A percentile compares a stretch with the other conserved stretches of the same genome.
Evolutionary conservation across 1,139 yeast species (phyloP).

Genomic region (Pichia sp.): DNA sequence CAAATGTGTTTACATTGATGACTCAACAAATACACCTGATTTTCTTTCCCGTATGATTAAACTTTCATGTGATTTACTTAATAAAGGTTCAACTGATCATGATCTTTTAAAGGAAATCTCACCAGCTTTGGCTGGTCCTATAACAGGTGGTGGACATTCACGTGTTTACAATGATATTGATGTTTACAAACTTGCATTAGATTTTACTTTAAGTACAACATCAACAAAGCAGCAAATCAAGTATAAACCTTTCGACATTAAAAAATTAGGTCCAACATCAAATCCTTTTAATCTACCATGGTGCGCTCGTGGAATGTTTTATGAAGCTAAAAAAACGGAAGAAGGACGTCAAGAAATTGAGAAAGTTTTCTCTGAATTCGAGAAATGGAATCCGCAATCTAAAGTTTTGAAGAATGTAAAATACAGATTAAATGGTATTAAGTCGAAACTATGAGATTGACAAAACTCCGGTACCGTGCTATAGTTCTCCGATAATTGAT

Average conservation of each 20-base stretch:
- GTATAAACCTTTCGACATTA: conserved; percentile 54
- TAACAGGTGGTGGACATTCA: conserved; percentile 94
- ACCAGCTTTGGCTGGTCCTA: conserved; percentile 74
- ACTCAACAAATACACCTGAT: conserved; percentile 34
- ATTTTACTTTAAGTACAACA: conserved; percentile 69
- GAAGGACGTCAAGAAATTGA: conserved; percentile 49
- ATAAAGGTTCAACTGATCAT: conserved; percentile 65
- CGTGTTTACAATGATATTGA: conserved; percentile 76
- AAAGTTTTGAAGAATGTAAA: conserved; percentile 76
- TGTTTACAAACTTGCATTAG: conserved; percentile 76
- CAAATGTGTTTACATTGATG: conserved; percentile 84
- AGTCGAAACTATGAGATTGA: conserved; percentile 33
- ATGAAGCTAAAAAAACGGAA: conserved; percentile 38
- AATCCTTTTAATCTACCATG: conserved; percentile 88
- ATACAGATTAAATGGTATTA: conserved; percentile 71
- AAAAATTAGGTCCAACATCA: conserved; percentile 54
- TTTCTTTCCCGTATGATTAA: conserved; percentile 31
- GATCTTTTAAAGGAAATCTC: conserved; percentile 78
- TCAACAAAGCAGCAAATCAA: conserved; percentile 44
- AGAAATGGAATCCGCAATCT: conserved; percentile 77
- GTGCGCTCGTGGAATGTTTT: conserved; percentile 78
- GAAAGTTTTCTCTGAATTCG: conserved; percentile 61
- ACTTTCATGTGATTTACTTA: conserved; percentile 39
- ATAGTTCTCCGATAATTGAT: too few species aligned
- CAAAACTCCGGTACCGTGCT: too few species aligned